These are phyloP conservation scores for Cyberlindnera euphorbiiphila DNA, from an alignment of 805 yeast species.

Conservation along the genomic window DNA sequence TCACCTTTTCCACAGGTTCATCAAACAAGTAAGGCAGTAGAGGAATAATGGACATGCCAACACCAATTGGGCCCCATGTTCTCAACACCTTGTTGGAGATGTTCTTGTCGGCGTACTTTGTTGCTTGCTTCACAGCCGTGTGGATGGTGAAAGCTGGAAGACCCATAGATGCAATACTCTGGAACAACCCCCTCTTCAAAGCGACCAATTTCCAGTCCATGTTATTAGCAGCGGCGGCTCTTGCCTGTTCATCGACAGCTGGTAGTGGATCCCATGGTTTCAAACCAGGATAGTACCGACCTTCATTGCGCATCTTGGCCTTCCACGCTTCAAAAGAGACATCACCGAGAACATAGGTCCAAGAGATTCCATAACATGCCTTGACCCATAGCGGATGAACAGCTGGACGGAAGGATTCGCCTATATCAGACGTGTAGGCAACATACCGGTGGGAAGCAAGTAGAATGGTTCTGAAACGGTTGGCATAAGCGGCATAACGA, in stretches of 20 bases:
- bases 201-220: constrained; percentile 66
- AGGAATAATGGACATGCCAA: constrained; percentile 76
- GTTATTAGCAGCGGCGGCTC: constrained; percentile 35
- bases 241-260: constrained; percentile 33
- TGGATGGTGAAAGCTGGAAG: constrained; percentile 85
- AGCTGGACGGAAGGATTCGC: constrained; percentile 81
- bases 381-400: constrained; percentile 66
- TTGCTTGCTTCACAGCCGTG: constrained; percentile 67
- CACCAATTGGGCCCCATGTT: constrained; percentile 72
- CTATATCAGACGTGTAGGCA: constrained; percentile 83
- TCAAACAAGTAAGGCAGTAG: constrained; percentile 74
- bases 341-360: constrained; percentile 75
- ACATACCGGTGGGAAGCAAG: constrained; percentile 75
- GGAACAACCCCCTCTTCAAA: constrained; percentile 73
- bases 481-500: constrained; percentile 82
- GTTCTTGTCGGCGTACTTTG: constrained; percentile 53
- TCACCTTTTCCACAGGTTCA: constrained; percentile 72
- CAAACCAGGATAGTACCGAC: constrained; percentile 54
- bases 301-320: constrained; percentile 61
- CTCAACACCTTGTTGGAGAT: constrained; percentile 43
- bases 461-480: constrained; percentile 65
- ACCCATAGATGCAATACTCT: constrained; percentile 80
- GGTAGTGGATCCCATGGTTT: constrained; percentile 64
- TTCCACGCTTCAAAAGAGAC: constrained; percentile 73
- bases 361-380: constrained; percentile 67